Evolutionary conservation across 2,329 filamentous ascomycete species (phyloP), one percentile per base, ranked within the genome.

Genomic region (Hypoxylon rubiginosum): DNA sequence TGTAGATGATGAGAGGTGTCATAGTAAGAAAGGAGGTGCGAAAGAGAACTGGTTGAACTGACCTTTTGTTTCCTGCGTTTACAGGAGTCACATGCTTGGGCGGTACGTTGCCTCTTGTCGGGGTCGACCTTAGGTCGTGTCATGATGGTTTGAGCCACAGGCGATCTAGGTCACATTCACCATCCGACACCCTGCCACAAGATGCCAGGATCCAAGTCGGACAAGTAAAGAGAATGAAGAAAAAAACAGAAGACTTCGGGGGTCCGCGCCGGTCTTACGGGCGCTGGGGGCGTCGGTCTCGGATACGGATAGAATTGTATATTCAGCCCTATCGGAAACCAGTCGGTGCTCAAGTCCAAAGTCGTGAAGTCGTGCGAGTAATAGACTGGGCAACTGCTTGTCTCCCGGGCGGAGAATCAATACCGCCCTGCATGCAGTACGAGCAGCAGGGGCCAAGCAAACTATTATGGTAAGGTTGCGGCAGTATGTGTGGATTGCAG

Each of bases 21-120:
- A 45, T 56, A 32, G 55, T 59, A 51, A 60, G 55, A 17, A 39
- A 39, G 39, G 50, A 50, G 26, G 39, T 32, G 19, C 55, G 17
- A 24, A 49, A 58, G 34, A 26, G 58, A 59, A 41, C 36, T n/a
- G n/a, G 32, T 54, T 58, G 32, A 55, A 73, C 84, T 82, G 74
- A 88, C 89, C 82, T 90, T 91, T 79, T 91, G 88, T 76, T 91
- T 91, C 67, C 88, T 84, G 64, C 84, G 83, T 78, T 89, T 90
- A 80, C 89, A 91, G 67, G 82, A 86, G 68, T 89, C 86, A 76
- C 89, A 91, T 43, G 89, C 89, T 71, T 88, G 85, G 26, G 86
- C 86, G 55, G 85, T 90, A 71, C 89, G 85, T 78, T 88, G 85
- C 69, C 88, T 84, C 76, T 89, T 86, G 68, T 90, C 86, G 70